Conservation (phyloP, 768 basidiomycete genomes). For the Trametes cinnabarina region DNA sequence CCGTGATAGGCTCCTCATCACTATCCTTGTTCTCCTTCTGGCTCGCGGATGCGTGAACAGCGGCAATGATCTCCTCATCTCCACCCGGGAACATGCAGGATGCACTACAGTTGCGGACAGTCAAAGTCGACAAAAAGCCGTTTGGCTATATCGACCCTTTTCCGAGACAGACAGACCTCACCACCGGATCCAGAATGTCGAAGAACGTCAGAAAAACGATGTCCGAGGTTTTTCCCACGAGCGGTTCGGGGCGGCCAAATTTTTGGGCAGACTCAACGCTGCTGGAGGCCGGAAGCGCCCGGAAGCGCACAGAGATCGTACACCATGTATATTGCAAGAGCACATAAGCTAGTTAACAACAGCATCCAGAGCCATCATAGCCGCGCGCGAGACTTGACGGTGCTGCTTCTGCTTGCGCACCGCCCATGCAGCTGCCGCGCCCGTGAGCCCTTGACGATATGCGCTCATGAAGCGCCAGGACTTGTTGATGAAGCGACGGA, state of each 20-base stretch:
- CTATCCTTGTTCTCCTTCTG: too few species aligned
- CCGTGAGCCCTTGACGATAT: slow-evolving; percentile 36
- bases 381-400: slow-evolving; percentile 10
- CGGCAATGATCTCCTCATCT: too few species aligned
- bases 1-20: too few species aligned
- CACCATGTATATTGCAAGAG: neutral
- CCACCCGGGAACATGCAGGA: too few species aligned
- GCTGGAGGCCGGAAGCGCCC: too few species aligned
- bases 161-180: too few species aligned
- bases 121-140: too few species aligned
- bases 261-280: slow-evolving; percentile 22
- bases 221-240: slow-evolving; percentile 30
- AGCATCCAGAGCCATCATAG: slow-evolving; percentile 37
- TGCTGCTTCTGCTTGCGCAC: slow-evolving; percentile 38
- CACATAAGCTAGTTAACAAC: slow-evolving; percentile 20
- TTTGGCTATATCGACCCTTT: too few species aligned
- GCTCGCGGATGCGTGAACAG: too few species aligned
- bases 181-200: too few species aligned
- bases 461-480: slow-evolving; percentile 38
- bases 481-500: slow-evolving; percentile 36
- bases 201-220: slow-evolving; percentile 16
- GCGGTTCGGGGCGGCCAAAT: slow-evolving; percentile 24
- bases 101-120: too few species aligned
- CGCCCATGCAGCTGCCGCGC: slow-evolving; percentile 40
- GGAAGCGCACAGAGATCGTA: too few species aligned